Percentiles rank a stretch among this genome's conserved stretches.
These are phyloP conservation scores for Pelargonium cotyledonis DNA, from an alignment of 441 rosid species.

Conservation along the genomic window DNA sequence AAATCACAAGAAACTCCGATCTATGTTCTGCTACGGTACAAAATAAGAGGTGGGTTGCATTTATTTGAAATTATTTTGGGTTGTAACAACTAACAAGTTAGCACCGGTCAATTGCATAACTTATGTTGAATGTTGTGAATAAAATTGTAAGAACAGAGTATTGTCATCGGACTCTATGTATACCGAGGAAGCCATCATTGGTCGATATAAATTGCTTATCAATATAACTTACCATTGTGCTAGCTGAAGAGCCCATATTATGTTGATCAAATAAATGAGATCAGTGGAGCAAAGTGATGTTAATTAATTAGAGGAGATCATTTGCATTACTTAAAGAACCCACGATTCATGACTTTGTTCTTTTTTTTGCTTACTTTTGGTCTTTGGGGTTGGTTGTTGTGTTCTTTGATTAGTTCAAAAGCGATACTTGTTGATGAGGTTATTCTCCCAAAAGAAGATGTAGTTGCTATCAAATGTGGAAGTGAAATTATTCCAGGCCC, in stretches of 20 bases:
- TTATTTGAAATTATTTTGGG: conserved; percentile 6
- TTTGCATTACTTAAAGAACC: conserved; percentile 6
- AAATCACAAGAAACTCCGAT: conserved; percentile 54
- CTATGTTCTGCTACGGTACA: conserved; percentile 51
- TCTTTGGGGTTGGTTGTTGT: conserved; percentile 5
- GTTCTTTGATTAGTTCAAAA: conserved; percentile 40
- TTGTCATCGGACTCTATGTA: neutral
- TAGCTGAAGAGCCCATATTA: neutral
- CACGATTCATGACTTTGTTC: neutral
- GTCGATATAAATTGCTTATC: neutral
- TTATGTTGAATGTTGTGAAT: neutral
- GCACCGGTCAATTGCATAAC: neutral
- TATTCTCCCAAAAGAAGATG: conserved; percentile 40
- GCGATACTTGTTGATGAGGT: conserved; percentile 60
- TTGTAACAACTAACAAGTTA: neutral
- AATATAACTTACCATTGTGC: neutral
- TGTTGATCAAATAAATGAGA: neutral
- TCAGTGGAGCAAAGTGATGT: neutral
- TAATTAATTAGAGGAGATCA: neutral
- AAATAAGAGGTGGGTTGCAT: conserved; percentile 50
- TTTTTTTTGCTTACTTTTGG: conserved; percentile 8
- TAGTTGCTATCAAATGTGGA: conserved; percentile 47
- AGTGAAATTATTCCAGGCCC: conserved; percentile 64
- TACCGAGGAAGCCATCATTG: neutral
- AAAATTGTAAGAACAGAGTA: neutral